phyloP scores from a whole-genome alignment of 768 basidiomycete genomes.

The Hebeloma cylindrosporum region DNA sequence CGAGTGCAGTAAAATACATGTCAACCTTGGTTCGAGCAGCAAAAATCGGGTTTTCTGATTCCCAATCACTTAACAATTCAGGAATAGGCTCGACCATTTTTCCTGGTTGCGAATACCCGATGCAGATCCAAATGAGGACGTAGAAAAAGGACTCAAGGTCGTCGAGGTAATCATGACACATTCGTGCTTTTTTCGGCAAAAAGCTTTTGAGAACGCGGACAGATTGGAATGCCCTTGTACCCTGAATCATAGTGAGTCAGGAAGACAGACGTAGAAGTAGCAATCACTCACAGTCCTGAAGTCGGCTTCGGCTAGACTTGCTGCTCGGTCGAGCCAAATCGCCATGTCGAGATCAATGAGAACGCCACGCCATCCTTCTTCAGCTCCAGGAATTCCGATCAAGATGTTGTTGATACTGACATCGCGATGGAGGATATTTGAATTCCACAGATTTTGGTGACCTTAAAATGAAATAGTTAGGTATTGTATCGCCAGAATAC shows the following conservation, averaged over 20 bases:
- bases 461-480: constrained; percentile 8
- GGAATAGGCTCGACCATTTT: not conserved
- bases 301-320: not conserved
- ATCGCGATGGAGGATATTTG: constrained; percentile 28
- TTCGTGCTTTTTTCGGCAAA: not conserved
- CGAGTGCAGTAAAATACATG: not conserved
- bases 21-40: not conserved
- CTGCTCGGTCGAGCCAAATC: not conserved
- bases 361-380: not conserved
- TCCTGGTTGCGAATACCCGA: not conserved
- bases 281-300: constrained; percentile 6
- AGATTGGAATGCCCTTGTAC: constrained; percentile 15
- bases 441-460: constrained; percentile 15
- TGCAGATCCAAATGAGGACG: constrained; percentile 11
- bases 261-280: not conserved
- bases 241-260: constrained; percentile 3
- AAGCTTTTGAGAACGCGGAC: constrained; percentile 7
- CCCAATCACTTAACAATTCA: not conserved
- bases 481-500: not conserved
- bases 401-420: constrained; percentile 27
- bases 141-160: constrained; percentile 16
- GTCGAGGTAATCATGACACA: constrained; percentile 13
- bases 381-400: constrained; percentile 4
- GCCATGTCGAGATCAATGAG: constrained; percentile 21
- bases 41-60: not conserved